Evolutionary conservation across 345 rosid genomes (phyloP).

Genomic region (Pugionium dolabratum): DNA sequence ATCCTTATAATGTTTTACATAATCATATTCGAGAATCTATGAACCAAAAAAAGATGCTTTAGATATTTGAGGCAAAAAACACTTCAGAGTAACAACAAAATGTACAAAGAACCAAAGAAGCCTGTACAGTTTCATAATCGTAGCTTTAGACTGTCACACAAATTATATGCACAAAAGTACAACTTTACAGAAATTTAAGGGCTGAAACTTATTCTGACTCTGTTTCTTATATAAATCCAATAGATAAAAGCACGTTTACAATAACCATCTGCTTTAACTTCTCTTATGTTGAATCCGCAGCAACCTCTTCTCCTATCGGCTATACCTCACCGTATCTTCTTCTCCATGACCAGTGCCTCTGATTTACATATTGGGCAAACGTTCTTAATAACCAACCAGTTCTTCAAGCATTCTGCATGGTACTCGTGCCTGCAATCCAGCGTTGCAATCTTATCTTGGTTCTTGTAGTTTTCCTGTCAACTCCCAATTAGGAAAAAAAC

Average conservation of each 20-base stretch:
- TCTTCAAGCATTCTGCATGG: constrained; percentile 80
- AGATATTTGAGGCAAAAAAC: constrained; percentile 24
- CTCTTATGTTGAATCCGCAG: constrained; percentile 13
- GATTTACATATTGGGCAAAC: constrained; percentile 89
- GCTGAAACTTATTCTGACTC: constrained; percentile 37
- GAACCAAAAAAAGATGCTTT: background rate
- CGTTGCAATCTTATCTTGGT: constrained; percentile 56
- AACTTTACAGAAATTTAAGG: constrained; percentile 41
- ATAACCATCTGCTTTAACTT: constrained; percentile 20
- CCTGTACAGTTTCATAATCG: constrained; percentile 35
- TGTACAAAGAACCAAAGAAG: constrained; percentile 41
- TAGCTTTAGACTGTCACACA: constrained; percentile 24
- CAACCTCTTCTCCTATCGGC: constrained; percentile 19
- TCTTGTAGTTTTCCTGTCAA: constrained; percentile 63
- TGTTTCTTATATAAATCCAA: constrained; percentile 41
- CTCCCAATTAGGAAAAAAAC: background rate
- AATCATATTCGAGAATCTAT: background rate
- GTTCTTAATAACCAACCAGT: constrained; percentile 83
- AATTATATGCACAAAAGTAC: constrained; percentile 44
- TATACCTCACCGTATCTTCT: constrained; percentile 27
- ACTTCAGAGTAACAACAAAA: constrained; percentile 42
- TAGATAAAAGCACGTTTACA: constrained; percentile 36
- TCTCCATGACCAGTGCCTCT: constrained; percentile 56
- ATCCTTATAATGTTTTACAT: too few species aligned
- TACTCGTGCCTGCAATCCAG: constrained; percentile 79